phyloP scores from a whole-genome alignment of 805 yeast genomes.

The Candida incommunis region DNA sequence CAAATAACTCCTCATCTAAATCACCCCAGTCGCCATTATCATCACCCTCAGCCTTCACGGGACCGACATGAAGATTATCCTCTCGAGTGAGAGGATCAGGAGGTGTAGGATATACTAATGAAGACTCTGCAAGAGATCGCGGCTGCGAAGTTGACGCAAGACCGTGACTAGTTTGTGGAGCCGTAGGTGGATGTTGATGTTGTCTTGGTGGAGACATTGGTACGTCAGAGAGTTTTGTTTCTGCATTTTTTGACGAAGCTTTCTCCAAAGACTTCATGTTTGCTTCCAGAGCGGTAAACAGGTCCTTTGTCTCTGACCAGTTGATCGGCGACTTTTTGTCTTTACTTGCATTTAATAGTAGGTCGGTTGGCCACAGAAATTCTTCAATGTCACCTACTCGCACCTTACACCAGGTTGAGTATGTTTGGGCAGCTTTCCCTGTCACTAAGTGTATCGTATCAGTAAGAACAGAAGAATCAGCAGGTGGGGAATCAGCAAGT shows the following conservation, averaged over 20 bases:
- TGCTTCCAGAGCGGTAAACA: neutral
- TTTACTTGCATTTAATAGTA: neutral
- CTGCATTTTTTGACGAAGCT: constrained; percentile 2
- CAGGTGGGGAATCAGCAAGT: constrained; percentile 4
- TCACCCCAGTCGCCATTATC: constrained; percentile 14
- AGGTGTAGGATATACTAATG: constrained; percentile 21
- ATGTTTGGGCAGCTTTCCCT: neutral
- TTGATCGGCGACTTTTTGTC: neutral
- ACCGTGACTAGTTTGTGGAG: no score
- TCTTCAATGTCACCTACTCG: neutral
- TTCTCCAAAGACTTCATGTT: neutral
- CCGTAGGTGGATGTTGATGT: no score
- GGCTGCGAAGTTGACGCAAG: neutral
- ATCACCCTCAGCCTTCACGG: constrained; percentile 3
- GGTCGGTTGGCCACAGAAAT: neutral
- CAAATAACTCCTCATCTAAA: constrained; percentile 19
- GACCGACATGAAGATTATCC: constrained; percentile 2
- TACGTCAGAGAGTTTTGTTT: constrained; percentile 1
- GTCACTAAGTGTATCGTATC: constrained; percentile 2
- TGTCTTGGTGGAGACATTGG: constrained; percentile 4
- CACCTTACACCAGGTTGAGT: neutral
- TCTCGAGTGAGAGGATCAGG: constrained; percentile 17
- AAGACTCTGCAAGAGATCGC: neutral
- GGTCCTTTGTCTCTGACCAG: neutral
- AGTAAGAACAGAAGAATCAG: constrained; percentile 3